Base-by-base conservation (phyloP, 108 stramenopile species). In the Discostella stelligeroides region DNA sequence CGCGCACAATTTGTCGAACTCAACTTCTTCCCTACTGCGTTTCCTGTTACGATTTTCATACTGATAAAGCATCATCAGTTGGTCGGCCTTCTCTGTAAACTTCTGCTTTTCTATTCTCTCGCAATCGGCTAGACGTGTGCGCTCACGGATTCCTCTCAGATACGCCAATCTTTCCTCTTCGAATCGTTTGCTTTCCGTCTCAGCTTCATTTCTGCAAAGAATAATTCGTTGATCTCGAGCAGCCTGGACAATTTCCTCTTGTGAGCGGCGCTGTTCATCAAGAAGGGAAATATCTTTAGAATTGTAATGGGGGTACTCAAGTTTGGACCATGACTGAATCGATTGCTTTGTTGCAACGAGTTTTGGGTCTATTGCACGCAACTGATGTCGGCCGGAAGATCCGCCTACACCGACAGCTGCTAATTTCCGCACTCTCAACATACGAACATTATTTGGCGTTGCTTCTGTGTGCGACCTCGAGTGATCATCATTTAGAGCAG, bases 71-170 rank as follows among this genome's bases (percentile, higher is more conserved):
- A 79, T 55, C 58, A 62, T 53, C 51, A 62, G 37, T 42, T 66
- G 66, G 28, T 66, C 56, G 15, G 59, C 64, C 10, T 64, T 48
- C 23, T 79, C 77, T 24, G 30, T 72, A 41, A 67, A 79, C 39
- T 45, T 71, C 13, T 79, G 77, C 37, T 72, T 79, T 57, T 79
- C 77, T 21, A 79, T 79, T 68, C 77, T 42, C 53, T 79, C 77
- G 7, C 59, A 65, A 62, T 79, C 77, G 1, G 66, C 65, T 3
- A 70, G 48, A 27, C 77, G 70, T n/a, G 47, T 47, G 51, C 77
- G 71, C 53, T 79, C 77, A 1, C 77, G 56, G 40, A 79, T 63
- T 27, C 77, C 77, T 39, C 70, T 70, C 49, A 72, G 77, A 62
- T 72, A 79, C 20, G 66, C 50, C 24, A 72, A 28, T 21, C 77